Conservation (phyloP, 2,329 filamentous ascomycete genomes). For the Celoporthe dispersa region DNA sequence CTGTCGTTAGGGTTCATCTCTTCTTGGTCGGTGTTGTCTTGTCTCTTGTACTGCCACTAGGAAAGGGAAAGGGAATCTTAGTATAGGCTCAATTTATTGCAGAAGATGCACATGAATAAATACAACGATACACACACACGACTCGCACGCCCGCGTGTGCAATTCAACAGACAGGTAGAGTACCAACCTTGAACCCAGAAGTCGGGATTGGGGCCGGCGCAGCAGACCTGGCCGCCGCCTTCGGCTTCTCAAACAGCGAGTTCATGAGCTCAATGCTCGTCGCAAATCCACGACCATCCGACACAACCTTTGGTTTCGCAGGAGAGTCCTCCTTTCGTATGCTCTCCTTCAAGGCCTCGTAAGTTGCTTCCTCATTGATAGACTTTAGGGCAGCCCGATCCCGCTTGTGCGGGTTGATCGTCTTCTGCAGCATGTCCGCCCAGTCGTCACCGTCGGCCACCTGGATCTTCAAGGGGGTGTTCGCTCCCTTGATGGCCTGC, state of each 20-base stretch:
- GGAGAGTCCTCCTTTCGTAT: slow-evolving; percentile 38
- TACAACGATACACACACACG: slow-evolving; percentile 31
- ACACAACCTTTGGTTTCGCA: slow-evolving; percentile 40
- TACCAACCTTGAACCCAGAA: slow-evolving; percentile 89
- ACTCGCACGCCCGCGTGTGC: slow-evolving; percentile 35
- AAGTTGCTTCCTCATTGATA: slow-evolving; percentile 63
- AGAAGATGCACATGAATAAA: slow-evolving; percentile 38
- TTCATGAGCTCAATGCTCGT: slow-evolving; percentile 97
- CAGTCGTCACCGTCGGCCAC: slow-evolving; percentile 79
- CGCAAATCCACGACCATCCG: slow-evolving; percentile 70
- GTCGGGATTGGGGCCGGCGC: slow-evolving; percentile 55
- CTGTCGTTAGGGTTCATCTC: slow-evolving; percentile 67
- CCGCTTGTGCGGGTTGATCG: slow-evolving; percentile 91
- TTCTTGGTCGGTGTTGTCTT: slow-evolving; percentile 69
- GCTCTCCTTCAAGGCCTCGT: slow-evolving; percentile 46
- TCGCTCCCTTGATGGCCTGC: slow-evolving; percentile 65
- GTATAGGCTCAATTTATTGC: slow-evolving; percentile 44
- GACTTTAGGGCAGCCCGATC: slow-evolving; percentile 75
- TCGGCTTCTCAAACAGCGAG: slow-evolving; percentile 80
- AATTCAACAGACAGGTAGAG: slow-evolving; percentile 45
- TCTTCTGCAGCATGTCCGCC: slow-evolving; percentile 91
- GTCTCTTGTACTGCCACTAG: slow-evolving; percentile 88
- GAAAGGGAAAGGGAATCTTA: slow-evolving; percentile 48
- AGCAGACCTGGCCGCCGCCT: slow-evolving; percentile 57
- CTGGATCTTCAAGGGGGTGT: slow-evolving; percentile 62